Evolutionary conservation across 805 yeast species (phyloP), one percentile per base, ranked within the genome.

Genomic region (Ogataea ramenticola): DNA sequence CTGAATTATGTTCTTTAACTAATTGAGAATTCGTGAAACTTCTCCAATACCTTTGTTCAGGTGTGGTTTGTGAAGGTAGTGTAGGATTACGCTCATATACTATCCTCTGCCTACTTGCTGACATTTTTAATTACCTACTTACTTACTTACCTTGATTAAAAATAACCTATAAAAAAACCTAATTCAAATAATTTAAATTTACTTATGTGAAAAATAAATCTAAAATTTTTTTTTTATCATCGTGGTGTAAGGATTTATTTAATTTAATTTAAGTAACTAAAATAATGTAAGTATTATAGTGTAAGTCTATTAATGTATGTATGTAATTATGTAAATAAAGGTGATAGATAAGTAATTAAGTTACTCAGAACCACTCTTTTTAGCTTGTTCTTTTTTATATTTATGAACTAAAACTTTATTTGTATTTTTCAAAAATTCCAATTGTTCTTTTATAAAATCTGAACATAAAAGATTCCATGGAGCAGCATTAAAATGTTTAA

Each of bases 21-120:
- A 93, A 71, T 60, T 91, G 91, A 3, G 98, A 91, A 51, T 80
- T 83, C 42, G 71, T 65, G 61, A 82, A 90, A 7, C 88, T 86
- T 54, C 95, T 73, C 98, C 98, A 93, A 67, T 86, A 91, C 53
- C 95, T 74, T 57, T 89, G 95, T 52, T 91, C 98, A 1, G 96
- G 91, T 0, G 96, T 87, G 2, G 90, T 82, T 56, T 80, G 84
- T 11, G 86, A 80, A 3, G 96, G 95, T 41, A 87, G 73, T 1
- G 86, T 80, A 1, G 96, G 85, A 48, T 78, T 80, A 58, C 86
- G 74, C 27, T 74, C 75, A 26, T 79, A 81, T 24, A 75, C 70
- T 9, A 87, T 74, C 61, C 87, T 74, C 49, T 79, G 82, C 57
- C 75, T 71, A 17, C 73, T 68, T 6, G 95, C 76, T 1, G 96